Percentiles rank a stretch among this genome's conserved stretches.
These are phyloP conservation scores for Calocybe indica DNA, from an alignment of 768 basidiomycete genomes.

Conservation along the genomic window DNA sequence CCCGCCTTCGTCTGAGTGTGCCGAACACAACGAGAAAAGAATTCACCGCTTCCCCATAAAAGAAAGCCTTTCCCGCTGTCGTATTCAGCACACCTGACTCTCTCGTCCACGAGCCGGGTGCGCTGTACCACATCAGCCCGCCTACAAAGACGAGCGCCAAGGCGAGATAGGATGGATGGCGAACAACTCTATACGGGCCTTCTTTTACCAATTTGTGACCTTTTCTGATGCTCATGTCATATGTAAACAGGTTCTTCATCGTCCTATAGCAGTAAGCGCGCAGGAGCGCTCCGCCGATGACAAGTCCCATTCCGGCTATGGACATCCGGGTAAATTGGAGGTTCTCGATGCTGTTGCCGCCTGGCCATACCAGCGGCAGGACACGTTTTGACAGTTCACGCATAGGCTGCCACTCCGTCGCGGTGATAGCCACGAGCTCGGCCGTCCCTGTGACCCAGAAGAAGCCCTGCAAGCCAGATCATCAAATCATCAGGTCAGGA, in stretches of 20 bases:
- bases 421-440: too few species aligned
- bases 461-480: too few species aligned
- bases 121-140: not conserved
- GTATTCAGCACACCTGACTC: not conserved
- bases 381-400: too few species aligned
- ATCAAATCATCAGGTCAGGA: too few species aligned
- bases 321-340: too few species aligned
- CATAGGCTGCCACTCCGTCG: too few species aligned
- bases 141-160: not conserved
- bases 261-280: not conserved
- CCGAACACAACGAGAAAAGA: not conserved
- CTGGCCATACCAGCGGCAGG: too few species aligned
- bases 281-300: too few species aligned
- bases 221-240: not conserved
- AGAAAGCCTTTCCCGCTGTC: not conserved
- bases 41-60: not conserved
- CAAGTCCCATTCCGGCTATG: too few species aligned
- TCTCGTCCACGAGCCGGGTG: not conserved
- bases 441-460: too few species aligned
- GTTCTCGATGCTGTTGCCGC: too few species aligned
- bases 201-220: not conserved
- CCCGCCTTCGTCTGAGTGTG: not conserved
- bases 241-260: not conserved
- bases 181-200: not conserved
- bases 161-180: conserved; percentile 1